phyloP scores from a whole-genome alignment of 805 yeast species.

The Zygosaccharomyces rouxii region DNA sequence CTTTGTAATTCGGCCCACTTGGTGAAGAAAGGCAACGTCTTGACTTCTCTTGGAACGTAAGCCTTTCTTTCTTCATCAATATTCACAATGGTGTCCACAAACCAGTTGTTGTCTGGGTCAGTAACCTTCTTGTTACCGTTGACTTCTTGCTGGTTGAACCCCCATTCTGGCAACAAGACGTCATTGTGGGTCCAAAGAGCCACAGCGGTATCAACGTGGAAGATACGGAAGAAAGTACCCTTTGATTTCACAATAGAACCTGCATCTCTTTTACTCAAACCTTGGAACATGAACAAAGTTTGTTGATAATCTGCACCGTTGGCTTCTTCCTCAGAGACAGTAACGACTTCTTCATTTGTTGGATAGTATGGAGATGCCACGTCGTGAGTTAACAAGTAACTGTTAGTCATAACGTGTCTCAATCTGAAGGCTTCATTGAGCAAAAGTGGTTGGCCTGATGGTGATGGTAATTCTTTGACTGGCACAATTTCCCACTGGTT shows the following conservation, averaged over 20 bases:
- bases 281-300: conserved; percentile 73
- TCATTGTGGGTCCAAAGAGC: conserved; percentile 93
- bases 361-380: conserved; percentile 92
- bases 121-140: conserved; percentile 84
- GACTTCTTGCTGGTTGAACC: conserved; percentile 82
- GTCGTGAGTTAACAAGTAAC: conserved; percentile 82
- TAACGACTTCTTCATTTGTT: conserved; percentile 90
- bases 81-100: conserved; percentile 61
- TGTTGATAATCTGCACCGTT: conserved; percentile 54
- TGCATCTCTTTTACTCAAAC: conserved; percentile 48
- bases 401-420: conserved; percentile 74
- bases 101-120: conserved; percentile 71
- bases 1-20: conserved; percentile 90
- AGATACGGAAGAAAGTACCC: conserved; percentile 60
- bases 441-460: conserved; percentile 46
- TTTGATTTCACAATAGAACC: conserved; percentile 55
- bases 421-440: conserved; percentile 76
- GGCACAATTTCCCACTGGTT: conserved; percentile 89
- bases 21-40: conserved; percentile 62
- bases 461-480: conserved; percentile 40
- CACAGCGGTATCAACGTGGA: conserved; percentile 84
- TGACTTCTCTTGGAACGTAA: conserved; percentile 62
- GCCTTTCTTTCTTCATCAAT: conserved; percentile 58
- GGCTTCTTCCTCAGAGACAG: conserved; percentile 60
- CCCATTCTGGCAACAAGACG: conserved; percentile 91